Conservation (phyloP, 345 rosid genomes). For the Eucalyptus dawsonii region DNA sequence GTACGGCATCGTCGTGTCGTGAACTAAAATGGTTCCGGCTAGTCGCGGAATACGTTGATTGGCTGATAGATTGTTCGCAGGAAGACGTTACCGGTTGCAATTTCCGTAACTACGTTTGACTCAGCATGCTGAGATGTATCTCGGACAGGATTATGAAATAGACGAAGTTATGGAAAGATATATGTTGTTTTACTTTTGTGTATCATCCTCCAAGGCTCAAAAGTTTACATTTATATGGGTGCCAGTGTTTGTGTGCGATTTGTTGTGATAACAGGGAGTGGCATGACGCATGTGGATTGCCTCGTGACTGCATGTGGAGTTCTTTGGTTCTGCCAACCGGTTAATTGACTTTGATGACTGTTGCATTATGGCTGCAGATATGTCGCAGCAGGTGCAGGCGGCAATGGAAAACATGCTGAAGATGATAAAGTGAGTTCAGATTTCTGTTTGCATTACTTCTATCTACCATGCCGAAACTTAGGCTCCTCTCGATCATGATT, state of each 20-base stretch:
- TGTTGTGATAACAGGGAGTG: background rate
- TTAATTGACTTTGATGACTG: background rate
- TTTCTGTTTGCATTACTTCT: background rate
- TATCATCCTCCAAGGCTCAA: background rate
- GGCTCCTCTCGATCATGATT: background rate
- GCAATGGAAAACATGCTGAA: slow-evolving; percentile 80
- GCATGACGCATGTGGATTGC: background rate
- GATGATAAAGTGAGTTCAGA: slow-evolving; percentile 50
- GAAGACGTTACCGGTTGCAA: background rate
- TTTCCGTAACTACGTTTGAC: background rate
- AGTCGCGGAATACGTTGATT: background rate
- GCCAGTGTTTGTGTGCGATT: background rate
- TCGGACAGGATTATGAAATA: background rate
- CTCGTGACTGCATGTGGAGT: background rate
- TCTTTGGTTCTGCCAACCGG: background rate
- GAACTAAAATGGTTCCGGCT: background rate
- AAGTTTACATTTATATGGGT: background rate
- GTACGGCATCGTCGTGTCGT: background rate
- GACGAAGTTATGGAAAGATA: background rate
- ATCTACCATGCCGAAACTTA: background rate
- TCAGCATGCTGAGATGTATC: background rate
- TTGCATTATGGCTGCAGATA: slow-evolving; percentile 28
- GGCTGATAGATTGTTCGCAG: background rate
- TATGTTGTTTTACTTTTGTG: background rate
- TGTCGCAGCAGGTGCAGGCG: slow-evolving; percentile 72